A percentile compares a stretch with the other conserved stretches of the same genome.
Evolutionary conservation across 2,329 filamentous ascomycete species (phyloP).

Genomic region (Fusarium brachygibbosum): DNA sequence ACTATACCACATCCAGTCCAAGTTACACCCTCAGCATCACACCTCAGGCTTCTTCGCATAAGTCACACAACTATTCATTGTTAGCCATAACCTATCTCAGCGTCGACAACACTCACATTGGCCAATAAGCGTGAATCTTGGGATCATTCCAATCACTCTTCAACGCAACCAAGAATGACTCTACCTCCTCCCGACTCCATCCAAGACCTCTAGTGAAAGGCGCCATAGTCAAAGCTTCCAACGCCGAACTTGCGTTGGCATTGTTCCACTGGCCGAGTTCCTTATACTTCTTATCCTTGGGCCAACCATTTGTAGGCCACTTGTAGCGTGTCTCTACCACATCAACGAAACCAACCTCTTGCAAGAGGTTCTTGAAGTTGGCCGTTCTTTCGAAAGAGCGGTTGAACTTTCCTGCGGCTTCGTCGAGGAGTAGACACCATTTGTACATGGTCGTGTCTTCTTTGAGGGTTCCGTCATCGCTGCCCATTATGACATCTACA

Average conservation of each 20-base stretch:
- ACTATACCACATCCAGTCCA: not conserved
- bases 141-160: slow-evolving; percentile 34
- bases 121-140: slow-evolving; percentile 41
- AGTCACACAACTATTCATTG: slow-evolving; percentile 19
- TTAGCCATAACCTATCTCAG: not conserved
- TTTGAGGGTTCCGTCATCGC: slow-evolving; percentile 34
- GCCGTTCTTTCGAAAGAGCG: slow-evolving; percentile 46
- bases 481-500: slow-evolving; percentile 32
- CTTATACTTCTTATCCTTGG: slow-evolving; percentile 63
- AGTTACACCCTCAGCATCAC: not conserved
- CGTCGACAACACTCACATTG: slow-evolving; percentile 10
- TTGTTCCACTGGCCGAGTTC: slow-evolving; percentile 58
- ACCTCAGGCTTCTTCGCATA: slow-evolving; percentile 36
- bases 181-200: slow-evolving; percentile 37
- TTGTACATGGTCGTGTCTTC: slow-evolving; percentile 39
- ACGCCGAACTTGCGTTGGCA: slow-evolving; percentile 40
- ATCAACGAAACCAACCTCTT: slow-evolving; percentile 65
- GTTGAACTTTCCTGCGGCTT: slow-evolving; percentile 49
- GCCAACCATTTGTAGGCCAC: slow-evolving; percentile 65
- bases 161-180: slow-evolving; percentile 24
- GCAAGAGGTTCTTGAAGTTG: slow-evolving; percentile 52
- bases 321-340: slow-evolving; percentile 61
- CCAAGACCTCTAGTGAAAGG: slow-evolving; percentile 47
- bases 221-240: slow-evolving; percentile 51
- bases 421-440: slow-evolving; percentile 48